These are phyloP conservation scores for Gomphus bonarii DNA, from an alignment of 1,284 basidiomycete species.

Conservation along the genomic window DNA sequence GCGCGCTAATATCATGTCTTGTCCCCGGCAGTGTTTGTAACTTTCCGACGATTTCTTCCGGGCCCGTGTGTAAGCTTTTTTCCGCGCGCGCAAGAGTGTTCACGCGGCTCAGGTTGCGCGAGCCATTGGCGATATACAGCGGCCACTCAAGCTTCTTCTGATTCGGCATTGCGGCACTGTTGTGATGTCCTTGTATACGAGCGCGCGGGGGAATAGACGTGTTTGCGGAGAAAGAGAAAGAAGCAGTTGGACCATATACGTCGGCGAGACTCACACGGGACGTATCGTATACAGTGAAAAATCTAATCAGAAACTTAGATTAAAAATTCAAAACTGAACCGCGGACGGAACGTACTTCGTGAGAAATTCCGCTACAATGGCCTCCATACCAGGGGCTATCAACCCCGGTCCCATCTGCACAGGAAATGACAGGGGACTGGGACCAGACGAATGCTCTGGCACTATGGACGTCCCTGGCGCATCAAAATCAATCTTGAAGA, in stretches of 20 bases:
- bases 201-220: slow-evolving; percentile 70
- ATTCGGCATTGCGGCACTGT: slow-evolving; percentile 57
- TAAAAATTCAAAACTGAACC: background rate
- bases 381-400: slow-evolving; percentile 49
- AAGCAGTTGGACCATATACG: slow-evolving; percentile 76
- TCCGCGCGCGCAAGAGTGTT: slow-evolving; percentile 54
- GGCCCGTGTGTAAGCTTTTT: slow-evolving; percentile 65
- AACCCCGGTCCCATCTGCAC: slow-evolving; percentile 64
- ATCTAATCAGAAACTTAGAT: slow-evolving; percentile 34
- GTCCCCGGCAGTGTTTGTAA: slow-evolving; percentile 65
- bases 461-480: slow-evolving; percentile 39
- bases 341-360: slow-evolving; percentile 41
- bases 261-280: slow-evolving; percentile 59
- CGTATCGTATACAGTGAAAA: slow-evolving; percentile 77
- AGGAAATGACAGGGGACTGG: slow-evolving; percentile 54
- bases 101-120: slow-evolving; percentile 70
- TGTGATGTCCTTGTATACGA: slow-evolving; percentile 53
- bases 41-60: slow-evolving; percentile 53
- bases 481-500: slow-evolving; percentile 66
- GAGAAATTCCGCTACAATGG: slow-evolving; percentile 67
- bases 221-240: slow-evolving; percentile 82
- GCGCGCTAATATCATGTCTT: slow-evolving; percentile 64
- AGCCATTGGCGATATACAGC: slow-evolving; percentile 58
- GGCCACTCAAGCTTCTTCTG: slow-evolving; percentile 73
- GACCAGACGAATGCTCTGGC: slow-evolving; percentile 26